These are phyloP conservation scores for Psilocybe subaeruginosa DNA, from an alignment of 768 basidiomycete species.

Conservation along the genomic window DNA sequence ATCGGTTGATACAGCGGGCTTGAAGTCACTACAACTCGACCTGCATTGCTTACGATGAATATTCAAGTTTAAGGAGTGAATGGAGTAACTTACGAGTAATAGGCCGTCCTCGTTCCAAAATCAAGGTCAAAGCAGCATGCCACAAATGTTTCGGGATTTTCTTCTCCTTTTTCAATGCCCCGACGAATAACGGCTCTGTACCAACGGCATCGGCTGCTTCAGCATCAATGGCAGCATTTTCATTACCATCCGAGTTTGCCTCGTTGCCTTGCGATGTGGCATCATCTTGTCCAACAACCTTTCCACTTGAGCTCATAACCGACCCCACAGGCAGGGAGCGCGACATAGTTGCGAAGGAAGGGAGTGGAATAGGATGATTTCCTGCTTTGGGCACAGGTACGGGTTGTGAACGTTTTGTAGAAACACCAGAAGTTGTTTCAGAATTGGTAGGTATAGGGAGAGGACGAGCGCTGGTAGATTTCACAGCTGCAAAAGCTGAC, in stretches of 20 bases:
- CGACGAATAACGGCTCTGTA: slow-evolving; percentile 8
- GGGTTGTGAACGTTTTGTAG: slow-evolving; percentile 2
- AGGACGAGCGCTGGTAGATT: slow-evolving; percentile 20
- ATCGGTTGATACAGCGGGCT: slow-evolving; percentile 86
- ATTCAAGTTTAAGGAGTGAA: neutral
- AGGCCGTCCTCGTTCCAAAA: slow-evolving; percentile 82
- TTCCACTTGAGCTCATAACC: slow-evolving; percentile 9
- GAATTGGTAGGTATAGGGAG: slow-evolving; percentile 21
- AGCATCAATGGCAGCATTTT: slow-evolving; percentile 15
- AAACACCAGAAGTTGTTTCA: slow-evolving; percentile 4
- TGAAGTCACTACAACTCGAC: slow-evolving; percentile 76
- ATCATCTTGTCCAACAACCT: neutral
- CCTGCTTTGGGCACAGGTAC: slow-evolving; percentile 9
- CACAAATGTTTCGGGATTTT: slow-evolving; percentile 54
- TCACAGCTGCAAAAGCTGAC: slow-evolving; percentile 26
- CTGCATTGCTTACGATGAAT: slow-evolving; percentile 21
- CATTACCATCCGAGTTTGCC: slow-evolving; percentile 27
- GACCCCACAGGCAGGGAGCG: slow-evolving; percentile 29
- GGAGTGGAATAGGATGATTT: slow-evolving; percentile 35
- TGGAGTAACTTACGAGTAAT: slow-evolving; percentile 50
- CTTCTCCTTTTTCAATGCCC: slow-evolving; percentile 22
- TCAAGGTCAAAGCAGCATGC: slow-evolving; percentile 74
- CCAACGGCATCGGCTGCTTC: slow-evolving; percentile 17
- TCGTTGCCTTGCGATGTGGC: slow-evolving; percentile 10
- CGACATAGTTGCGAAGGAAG: slow-evolving; percentile 42